phyloP scores from a whole-genome alignment of 805 yeast genomes.

The Saturnispora gosingensis region DNA sequence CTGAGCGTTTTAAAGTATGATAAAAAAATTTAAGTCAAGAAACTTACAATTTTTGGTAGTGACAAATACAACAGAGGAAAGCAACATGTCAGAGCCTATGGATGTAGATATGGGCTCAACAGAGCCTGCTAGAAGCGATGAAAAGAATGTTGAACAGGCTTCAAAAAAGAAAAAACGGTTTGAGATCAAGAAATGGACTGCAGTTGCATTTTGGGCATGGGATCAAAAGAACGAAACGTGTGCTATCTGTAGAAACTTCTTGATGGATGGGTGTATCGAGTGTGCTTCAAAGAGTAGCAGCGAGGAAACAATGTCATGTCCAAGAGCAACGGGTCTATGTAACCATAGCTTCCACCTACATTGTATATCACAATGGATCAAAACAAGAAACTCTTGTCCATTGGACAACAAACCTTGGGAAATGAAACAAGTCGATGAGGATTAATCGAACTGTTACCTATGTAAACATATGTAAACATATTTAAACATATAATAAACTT shows the following conservation, averaged over 20 bases:
- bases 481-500: neutral
- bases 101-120: conserved; percentile 11
- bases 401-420: conserved; percentile 88
- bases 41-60: neutral
- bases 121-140: neutral
- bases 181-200: conserved; percentile 96
- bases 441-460: conserved; percentile 4
- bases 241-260: conserved; percentile 95
- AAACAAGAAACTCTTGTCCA: conserved; percentile 94
- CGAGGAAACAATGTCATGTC: conserved; percentile 37
- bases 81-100: conserved; percentile 15
- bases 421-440: conserved; percentile 23
- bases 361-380: conserved; percentile 92
- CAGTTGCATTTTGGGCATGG: conserved; percentile 99
- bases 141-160: neutral
- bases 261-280: conserved; percentile 97
- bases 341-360: conserved; percentile 98
- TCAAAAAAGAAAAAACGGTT: conserved; percentile 54
- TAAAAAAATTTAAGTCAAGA: neutral
- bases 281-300: conserved; percentile 58
- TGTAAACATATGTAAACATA: neutral
- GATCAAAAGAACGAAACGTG: conserved; percentile 71
- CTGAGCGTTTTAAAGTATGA: neutral
- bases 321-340: conserved; percentile 95
- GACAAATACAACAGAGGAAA: neutral